A percentile compares a stretch with the other conserved stretches of the same genome.
phyloP scores from a whole-genome alignment of 2,329 filamentous ascomycete genomes.

The Phyllosticta paracitricarpa region DNA sequence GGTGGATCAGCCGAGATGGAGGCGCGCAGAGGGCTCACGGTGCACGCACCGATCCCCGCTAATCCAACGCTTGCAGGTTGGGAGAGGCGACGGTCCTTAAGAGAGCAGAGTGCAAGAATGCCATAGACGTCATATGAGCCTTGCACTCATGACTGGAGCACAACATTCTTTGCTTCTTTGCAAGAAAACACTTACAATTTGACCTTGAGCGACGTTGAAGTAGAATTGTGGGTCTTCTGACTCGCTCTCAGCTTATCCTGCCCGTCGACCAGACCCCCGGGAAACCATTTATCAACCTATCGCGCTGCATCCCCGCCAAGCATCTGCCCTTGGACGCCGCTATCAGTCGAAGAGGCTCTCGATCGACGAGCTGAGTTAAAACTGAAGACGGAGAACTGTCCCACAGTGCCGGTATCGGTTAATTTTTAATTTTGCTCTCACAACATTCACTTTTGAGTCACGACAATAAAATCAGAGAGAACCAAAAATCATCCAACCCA shows the following conservation, averaged over 20 bases:
- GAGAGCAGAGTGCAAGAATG: not conserved
- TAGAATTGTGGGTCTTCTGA: not conserved
- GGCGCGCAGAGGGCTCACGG: not conserved
- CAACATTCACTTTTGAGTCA: not conserved
- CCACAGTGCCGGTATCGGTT: not conserved
- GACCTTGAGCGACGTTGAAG: not conserved
- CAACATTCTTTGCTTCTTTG: not conserved
- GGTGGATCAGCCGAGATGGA: conserved; percentile 1
- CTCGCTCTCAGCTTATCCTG: not conserved
- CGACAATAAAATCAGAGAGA: not conserved
- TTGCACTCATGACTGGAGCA: not conserved
- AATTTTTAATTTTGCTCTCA: not conserved
- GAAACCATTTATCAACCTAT: not conserved
- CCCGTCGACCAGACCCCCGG: not conserved
- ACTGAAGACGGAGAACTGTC: not conserved
- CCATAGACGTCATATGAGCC: not conserved
- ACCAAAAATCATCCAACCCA: not conserved
- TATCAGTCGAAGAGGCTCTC: not conserved
- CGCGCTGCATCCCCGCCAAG: not conserved
- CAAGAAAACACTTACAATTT: not conserved
- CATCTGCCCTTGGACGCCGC: not conserved
- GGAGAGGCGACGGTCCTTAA: not conserved
- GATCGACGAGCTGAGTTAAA: not conserved
- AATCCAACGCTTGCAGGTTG: not conserved
- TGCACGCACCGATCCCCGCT: not conserved